phyloP scores from a whole-genome alignment of 768 basidiomycete genomes.

The Hygrophorus pudorinus region DNA sequence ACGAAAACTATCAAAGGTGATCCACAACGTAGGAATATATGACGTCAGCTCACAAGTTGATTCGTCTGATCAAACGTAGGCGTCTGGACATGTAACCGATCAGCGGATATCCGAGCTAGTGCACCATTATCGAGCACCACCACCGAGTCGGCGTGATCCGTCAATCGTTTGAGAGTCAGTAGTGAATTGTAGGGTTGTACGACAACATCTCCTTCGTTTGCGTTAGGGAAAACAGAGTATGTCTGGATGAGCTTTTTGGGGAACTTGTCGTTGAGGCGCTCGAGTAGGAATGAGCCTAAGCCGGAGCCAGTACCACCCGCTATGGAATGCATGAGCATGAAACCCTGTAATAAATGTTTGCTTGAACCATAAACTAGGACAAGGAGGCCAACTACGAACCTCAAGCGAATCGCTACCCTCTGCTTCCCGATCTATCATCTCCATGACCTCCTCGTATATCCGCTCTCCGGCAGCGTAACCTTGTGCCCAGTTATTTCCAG shows the following conservation, averaged over 20 bases:
- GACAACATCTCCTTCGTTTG: slow-evolving; percentile 90
- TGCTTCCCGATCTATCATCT: slow-evolving; percentile 97
- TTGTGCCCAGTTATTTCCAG: slow-evolving; percentile 98
- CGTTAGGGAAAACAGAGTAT: slow-evolving; percentile 96
- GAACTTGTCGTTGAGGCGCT: slow-evolving; percentile 93
- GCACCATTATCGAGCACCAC: slow-evolving; percentile 97
- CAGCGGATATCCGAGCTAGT: slow-evolving; percentile 83
- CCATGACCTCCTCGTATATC: slow-evolving; percentile 94
- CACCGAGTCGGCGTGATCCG: slow-evolving; percentile 94
- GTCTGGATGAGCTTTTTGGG: slow-evolving; percentile 99
- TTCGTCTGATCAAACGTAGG: slow-evolving; percentile 89
- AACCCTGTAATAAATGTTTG: slow-evolving; percentile 52
- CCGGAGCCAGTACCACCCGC: slow-evolving; percentile 98
- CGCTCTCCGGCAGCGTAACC: slow-evolving; percentile 86
- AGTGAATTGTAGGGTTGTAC: slow-evolving; percentile 98
- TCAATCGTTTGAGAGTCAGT: slow-evolving; percentile 84
- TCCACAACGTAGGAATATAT: background rate
- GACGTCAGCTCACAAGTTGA: slow-evolving; percentile 51
- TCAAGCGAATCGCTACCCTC: slow-evolving; percentile 96
- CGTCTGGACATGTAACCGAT: slow-evolving; percentile 80
- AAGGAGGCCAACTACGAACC: slow-evolving; percentile 32
- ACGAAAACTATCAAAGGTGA: background rate
- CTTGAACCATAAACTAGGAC: background rate
- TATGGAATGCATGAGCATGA: slow-evolving; percentile 98
- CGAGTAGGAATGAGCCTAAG: slow-evolving; percentile 94